Percentiles rank a stretch among this genome's conserved stretches.
These are phyloP conservation scores for Glycine tomentella DNA, from an alignment of 306 rosid species.

Conservation along the genomic window DNA sequence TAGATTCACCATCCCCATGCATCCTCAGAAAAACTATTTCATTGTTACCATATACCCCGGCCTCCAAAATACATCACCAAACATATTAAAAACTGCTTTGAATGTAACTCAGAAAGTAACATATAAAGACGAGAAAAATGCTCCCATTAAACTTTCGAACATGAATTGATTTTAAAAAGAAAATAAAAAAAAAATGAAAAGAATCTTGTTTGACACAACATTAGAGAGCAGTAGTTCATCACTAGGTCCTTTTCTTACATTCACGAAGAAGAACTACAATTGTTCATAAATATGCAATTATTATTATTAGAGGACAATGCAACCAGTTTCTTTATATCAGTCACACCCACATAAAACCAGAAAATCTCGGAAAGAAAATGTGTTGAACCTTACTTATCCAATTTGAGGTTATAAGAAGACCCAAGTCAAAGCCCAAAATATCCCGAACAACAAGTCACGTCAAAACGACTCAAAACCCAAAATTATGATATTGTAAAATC, in stretches of 20 bases:
- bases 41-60: background rate
- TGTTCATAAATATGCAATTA: background rate
- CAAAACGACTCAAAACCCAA: background rate
- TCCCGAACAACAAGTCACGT: conserved; percentile 18
- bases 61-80: background rate
- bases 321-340: background rate
- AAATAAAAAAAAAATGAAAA: background rate
- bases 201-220: background rate
- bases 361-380: no score
- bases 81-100: background rate
- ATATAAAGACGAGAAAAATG: background rate
- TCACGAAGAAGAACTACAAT: conserved; percentile 1
- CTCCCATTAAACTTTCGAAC: background rate
- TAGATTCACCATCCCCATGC: background rate
- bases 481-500: conserved; percentile 6
- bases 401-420: conserved; percentile 15
- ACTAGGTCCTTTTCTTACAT: background rate
- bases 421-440: conserved; percentile 49
- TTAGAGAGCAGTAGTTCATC: background rate
- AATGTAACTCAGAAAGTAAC: background rate
- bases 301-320: conserved; percentile 21
- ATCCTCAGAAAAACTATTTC: background rate
- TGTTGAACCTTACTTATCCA: background rate
- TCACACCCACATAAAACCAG: no score
- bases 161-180: background rate